Evolutionary conservation across 108 stramenopile genomes (phyloP), one percentile per base, ranked within the genome.

Genomic region (Skeletonema grethae): DNA sequence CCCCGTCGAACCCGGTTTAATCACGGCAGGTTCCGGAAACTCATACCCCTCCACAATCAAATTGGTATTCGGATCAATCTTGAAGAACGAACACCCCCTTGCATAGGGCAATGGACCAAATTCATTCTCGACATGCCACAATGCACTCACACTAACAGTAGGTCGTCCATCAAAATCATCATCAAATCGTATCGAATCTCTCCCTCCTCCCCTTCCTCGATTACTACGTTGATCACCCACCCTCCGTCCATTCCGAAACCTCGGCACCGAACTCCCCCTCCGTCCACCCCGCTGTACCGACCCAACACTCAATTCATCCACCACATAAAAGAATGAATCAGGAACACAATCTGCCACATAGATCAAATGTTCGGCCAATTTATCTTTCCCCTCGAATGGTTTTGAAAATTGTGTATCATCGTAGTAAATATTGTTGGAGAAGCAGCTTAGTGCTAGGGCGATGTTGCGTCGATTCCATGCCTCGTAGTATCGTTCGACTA

Each of bases 381-480:
- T 71, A 11, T 83, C 77, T 30, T 79, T 80, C 13, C 86, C 86
- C 61, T 56, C 45, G 30, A 84, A 90, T 61, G 69, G 50, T 36
- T 63, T 65, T 53, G 63, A 61, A 64, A 88, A 90, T 74, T 88
- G 85, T 18, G 90, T 88, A 41, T 88, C 86, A 60, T 90, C 85
- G 63, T 88, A 84, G 16, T 78, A 74, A 22, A 81, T 63, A 32
- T 86, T 71, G 13, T 85, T 81, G 20, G 68, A 67, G 55, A 88
- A 88, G 56, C 58, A 81, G 16, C 76, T 60, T 12, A 84, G 70
- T 6, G 90, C 90, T 4, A 69, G 46, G 8, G 73, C 82, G 63
- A 90, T 85, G 57, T 88, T 79, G 35, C 90, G 79, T 41, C 55
- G 61, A 70, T 90, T 90, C 90, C 90, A 90, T 12, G 86, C 84